Percentiles rank a stretch among this genome's conserved stretches.
These are phyloP conservation scores for Phytophthora hibernalis DNA, from an alignment of 352 stramenopile species.

Conservation along the genomic window DNA sequence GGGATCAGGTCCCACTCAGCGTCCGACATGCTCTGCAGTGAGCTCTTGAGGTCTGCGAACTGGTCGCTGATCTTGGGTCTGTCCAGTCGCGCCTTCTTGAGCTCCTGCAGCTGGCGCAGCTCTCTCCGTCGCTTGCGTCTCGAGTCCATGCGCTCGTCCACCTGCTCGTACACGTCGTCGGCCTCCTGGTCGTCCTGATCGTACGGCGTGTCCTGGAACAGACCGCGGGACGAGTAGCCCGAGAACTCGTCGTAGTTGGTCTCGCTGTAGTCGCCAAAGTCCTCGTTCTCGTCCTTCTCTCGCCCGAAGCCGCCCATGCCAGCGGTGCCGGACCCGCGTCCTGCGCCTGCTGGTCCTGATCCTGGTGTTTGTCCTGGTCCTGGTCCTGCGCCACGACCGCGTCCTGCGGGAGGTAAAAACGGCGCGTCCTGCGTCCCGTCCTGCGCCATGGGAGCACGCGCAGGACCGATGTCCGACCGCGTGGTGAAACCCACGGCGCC, in stretches of 20 bases:
- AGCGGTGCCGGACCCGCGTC: conserved; percentile 79
- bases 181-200: conserved; percentile 97
- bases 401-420: conserved; percentile 76
- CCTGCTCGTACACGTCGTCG: conserved; percentile 95
- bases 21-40: conserved; percentile 91
- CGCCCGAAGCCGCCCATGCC: conserved; percentile 85
- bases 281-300: conserved; percentile 88
- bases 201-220: conserved; percentile 94
- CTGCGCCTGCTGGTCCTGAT: conserved; percentile 41
- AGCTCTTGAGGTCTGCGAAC: conserved; percentile 97
- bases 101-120: conserved; percentile 80
- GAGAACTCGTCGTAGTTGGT: conserved; percentile 94
- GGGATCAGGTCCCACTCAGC: conserved; percentile 97
- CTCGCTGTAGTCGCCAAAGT: conserved; percentile 91
- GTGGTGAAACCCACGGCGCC: conserved; percentile 98
- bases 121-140: conserved; percentile 90
- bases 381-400: conserved; percentile 54
- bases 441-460: conserved; percentile 64
- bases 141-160: conserved; percentile 97
- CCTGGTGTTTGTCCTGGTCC: conserved; percentile 12
- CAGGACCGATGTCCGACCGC: conserved; percentile 96
- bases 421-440: conserved; percentile 73
- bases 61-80: conserved; percentile 96
- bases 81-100: conserved; percentile 89
- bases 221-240: conserved; percentile 82